Base-by-base conservation (phyloP, 2,329 filamentous ascomycete species). In the Dichotomopilus funicola region DNA sequence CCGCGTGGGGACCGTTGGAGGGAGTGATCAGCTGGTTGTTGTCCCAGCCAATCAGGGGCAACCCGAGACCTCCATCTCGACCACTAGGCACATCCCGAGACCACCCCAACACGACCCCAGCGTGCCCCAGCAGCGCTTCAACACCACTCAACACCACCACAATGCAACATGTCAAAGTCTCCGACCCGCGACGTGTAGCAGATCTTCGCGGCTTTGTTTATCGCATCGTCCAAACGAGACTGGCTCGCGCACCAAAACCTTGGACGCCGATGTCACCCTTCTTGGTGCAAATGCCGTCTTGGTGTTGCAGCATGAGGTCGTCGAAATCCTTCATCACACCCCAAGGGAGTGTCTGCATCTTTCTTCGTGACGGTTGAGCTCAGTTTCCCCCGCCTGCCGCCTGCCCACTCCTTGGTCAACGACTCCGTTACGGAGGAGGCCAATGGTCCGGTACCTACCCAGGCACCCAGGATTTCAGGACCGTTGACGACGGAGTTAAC, bases 1-100 rank as follows among this genome's bases (percentile, higher is more conserved):
- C 51, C 55, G 51, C 12, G 56, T 61, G 55, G 59, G 55, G 54
- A 55, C 51, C 43, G 57, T 61, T 53, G 58, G 50, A 48, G 49
- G 47, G 51, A 40, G 34, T 52, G 63, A 58, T 64, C 63, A 65
- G 59, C 63, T 64, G 63, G 54, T 53, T 56, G 54, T 35, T 47
- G 46, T 45, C 40, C 9, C 47, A 51, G 37, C 63, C 63, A 65
- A 65, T 65, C 59, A 64, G 41, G 43, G 41, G 12, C 53, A 36
- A 40, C 51, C 33, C 49, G 10, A 35, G 51, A 47, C 61, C 62
- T 51, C 61, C 63, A 49, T 59, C 51, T 45, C 54, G 37, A 44
- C 49, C 53, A 43, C 62, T 41, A 64, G 58, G 59, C 60, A 59
- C 55, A 50, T 62, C 61, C 61, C 61, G 62, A 61, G 60, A 47